Evolutionary conservation across 2,329 filamentous ascomycete species (phyloP), one percentile per base, ranked within the genome.

Genomic region (Ophiostoma novo-ulmi): DNA sequence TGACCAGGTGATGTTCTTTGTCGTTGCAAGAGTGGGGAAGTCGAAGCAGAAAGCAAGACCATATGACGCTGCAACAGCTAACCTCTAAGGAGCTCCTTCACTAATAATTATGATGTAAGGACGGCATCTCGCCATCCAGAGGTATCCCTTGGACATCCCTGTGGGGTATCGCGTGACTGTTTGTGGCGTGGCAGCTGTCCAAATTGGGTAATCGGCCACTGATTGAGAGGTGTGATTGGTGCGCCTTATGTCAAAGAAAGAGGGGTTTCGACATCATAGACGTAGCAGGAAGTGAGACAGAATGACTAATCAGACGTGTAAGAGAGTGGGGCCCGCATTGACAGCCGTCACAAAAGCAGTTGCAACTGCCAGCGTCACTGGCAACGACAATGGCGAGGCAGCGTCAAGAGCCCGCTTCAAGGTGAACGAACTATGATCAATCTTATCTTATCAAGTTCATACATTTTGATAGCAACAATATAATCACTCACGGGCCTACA

Each of bases 1-100:
- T 63, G 58, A 63, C 58, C 58, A 63, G 58, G 58, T 63, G 58
- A 63, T 63, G 26, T 63, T 63, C 58, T 63, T 63, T 63, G 58
- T 63, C 26, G 52, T 55, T 55, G 52, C 8, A 22, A 11, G 22
- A 63, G 58, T 63, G 58, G 58, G 52, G 52, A 58, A 58, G 11
- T 20, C 14, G 44, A 17, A 3, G 44, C 14, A 39, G 44, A 10
- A 48, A 26, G 52, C 48, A 58, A n/a, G 22, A 11, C 48, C 26
- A 10, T 31, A 63, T 63, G 58, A 63, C 58, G 58, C 58, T 61
- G 55, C 17, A 55, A 55, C 20, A 22, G 48, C 20, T 6, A 55
- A 22, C 48, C 48, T 14, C 11, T 58, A 6, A 11, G 13, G 5
- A 26, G 44, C 44, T 48, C 8, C 5, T 26, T 5, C 52, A 10